A percentile compares a stretch with the other conserved stretches of the same genome.
Conservation (phyloP, 306 rosid genomes). For the Cicer cuneatum region DNA sequence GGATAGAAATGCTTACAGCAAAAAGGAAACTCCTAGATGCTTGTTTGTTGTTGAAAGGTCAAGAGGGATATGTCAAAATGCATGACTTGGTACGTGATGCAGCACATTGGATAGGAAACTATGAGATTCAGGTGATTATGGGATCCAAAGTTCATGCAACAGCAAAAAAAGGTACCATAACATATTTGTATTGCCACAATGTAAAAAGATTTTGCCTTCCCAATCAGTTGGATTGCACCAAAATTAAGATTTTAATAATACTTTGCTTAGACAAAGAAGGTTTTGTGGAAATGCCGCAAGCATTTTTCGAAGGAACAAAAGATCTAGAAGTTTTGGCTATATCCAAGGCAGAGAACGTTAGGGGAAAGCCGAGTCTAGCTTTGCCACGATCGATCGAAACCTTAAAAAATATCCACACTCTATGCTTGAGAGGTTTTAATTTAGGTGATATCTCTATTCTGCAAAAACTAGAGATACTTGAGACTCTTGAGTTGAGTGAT, state of each 20-base stretch:
- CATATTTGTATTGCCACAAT: background rate
- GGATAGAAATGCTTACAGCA: background rate
- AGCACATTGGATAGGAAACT: conserved; percentile 26
- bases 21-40: conserved; percentile 26
- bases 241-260: conserved; percentile 23
- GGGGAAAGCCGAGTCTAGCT: background rate
- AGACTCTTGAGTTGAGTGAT: background rate
- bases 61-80: background rate
- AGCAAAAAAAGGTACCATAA: background rate
- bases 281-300: background rate
- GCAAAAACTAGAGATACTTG: background rate
- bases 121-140: background rate
- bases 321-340: conserved; percentile 8
- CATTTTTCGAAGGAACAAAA: background rate
- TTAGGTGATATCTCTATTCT: conserved; percentile 24
- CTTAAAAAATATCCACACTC: background rate
- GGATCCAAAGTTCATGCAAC: background rate
- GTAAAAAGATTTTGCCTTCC: background rate
- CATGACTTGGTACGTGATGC: conserved; percentile 39
- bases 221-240: background rate
- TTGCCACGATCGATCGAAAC: background rate
- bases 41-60: background rate
- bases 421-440: background rate
- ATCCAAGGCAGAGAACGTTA: background rate
- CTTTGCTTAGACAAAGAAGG: background rate